phyloP scores from a whole-genome alignment of 371 early-diverging fungal genomes.

The Chytridiales sp. region DNA sequence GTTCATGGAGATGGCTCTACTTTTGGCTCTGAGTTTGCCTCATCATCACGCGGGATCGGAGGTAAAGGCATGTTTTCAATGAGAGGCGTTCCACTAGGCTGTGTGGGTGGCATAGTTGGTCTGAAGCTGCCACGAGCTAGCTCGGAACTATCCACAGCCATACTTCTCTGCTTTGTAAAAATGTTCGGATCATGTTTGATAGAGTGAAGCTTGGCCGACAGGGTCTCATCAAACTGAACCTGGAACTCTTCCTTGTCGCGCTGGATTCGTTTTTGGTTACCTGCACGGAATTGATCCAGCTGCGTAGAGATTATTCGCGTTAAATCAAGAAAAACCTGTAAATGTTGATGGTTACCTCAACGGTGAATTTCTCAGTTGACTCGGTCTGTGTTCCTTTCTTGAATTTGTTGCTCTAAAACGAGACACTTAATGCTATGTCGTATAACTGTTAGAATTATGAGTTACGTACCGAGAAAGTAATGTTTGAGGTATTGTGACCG shows the following conservation, averaged over 20 bases:
- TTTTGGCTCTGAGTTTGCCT: no score
- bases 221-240: slow-evolving; percentile 20
- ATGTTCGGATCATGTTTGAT: slow-evolving; percentile 8
- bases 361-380: slow-evolving; percentile 38
- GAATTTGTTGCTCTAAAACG: slow-evolving; percentile 39
- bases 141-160: no score
- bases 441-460: no score
- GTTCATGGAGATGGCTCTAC: no score
- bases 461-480: slow-evolving; percentile 43
- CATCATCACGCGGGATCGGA: no score
- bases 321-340: no score
- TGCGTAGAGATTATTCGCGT: neutral
- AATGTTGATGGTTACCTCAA: no score
- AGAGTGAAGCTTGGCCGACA: slow-evolving; percentile 2
- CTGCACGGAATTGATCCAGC: slow-evolving; percentile 23
- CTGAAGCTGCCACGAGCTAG: no score
- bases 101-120: no score
- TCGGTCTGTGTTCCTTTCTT: slow-evolving; percentile 42
- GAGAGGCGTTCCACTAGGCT: no score
- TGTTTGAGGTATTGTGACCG: slow-evolving; percentile 31
- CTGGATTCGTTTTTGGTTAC: slow-evolving; percentile 8
- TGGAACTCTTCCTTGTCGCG: slow-evolving; percentile 28
- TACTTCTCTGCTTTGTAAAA: slow-evolving; percentile 4
- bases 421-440: neutral
- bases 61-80: no score